Conservation (phyloP, 768 basidiomycete species). For the Agaricus blazei region DNA sequence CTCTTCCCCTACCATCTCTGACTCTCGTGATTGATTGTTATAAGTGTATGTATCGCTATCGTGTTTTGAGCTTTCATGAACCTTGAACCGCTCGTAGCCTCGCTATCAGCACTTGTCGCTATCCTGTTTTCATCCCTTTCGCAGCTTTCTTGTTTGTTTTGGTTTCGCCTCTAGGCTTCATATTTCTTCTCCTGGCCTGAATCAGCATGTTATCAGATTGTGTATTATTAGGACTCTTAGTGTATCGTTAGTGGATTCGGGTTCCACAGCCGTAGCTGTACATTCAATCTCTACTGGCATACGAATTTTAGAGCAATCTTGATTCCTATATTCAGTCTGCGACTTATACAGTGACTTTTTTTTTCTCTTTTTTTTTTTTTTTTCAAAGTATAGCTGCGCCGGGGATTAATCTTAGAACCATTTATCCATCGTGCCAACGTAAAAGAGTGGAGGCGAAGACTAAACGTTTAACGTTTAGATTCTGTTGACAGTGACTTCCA, state of each 20-base stretch:
- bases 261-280: conserved; percentile 3
- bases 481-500: too few relatives aligned
- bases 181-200: background rate
- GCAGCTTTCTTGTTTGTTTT: background rate
- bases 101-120: conserved; percentile 1
- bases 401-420: too few relatives aligned
- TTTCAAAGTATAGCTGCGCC: too few relatives aligned
- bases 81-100: background rate
- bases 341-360: too few relatives aligned
- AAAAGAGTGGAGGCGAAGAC: too few relatives aligned
- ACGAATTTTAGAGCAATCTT: background rate
- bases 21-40: background rate
- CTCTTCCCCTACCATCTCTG: background rate
- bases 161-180: background rate
- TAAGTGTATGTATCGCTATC: conserved; percentile 7
- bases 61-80: background rate
- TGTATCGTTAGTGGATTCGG: conserved; percentile 3
- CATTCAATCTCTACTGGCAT: background rate
- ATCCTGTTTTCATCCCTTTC: conserved; percentile 3
- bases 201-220: background rate
- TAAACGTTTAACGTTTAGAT: too few relatives aligned
- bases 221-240: conserved; percentile 6
- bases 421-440: too few relatives aligned
- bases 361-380: too few relatives aligned
- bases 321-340: background rate